A percentile compares a stretch with the other conserved stretches of the same genome.
These are phyloP conservation scores for Bipolaris zeicola DNA, from an alignment of 2,329 filamentous ascomycete genomes.

Conservation along the genomic window DNA sequence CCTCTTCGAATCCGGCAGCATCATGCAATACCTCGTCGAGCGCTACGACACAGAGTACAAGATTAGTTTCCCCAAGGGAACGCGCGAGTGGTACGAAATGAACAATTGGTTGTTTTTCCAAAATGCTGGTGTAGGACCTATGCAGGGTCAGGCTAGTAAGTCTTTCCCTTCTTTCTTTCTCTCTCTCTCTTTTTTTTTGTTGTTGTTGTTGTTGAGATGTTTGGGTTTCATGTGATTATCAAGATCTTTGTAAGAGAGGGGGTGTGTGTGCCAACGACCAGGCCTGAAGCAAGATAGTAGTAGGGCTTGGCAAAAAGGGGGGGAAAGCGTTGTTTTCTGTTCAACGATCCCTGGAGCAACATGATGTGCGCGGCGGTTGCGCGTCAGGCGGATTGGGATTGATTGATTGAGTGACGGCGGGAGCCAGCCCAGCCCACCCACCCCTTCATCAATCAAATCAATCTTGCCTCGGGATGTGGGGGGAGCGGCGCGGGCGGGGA, in stretches of 20 bases:
- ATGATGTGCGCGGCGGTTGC: neutral
- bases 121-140: conserved; percentile 80
- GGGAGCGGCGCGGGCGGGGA: neutral
- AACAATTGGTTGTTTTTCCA: conserved; percentile 74
- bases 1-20: conserved; percentile 82
- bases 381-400: neutral
- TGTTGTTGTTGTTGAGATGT: too few species aligned
- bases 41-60: conserved; percentile 82
- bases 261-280: too few species aligned
- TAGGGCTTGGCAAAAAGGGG: too few species aligned
- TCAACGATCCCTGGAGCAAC: neutral
- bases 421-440: too few species aligned
- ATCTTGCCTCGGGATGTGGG: neutral
- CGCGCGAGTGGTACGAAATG: conserved; percentile 76
- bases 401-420: neutral
- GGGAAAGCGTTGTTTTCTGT: neutral
- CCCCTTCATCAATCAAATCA: neutral
- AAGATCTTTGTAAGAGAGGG: neutral
- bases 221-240: neutral
- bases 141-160: conserved; percentile 72
- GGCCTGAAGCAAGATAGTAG: too few species aligned
- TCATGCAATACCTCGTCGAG: conserved; percentile 82
- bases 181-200: too few species aligned
- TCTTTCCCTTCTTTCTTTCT: too few species aligned
- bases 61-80: conserved; percentile 75